Evolutionary conservation across 2,329 filamentous ascomycete genomes (phyloP).

Genomic region (Fusarium camptoceras): DNA sequence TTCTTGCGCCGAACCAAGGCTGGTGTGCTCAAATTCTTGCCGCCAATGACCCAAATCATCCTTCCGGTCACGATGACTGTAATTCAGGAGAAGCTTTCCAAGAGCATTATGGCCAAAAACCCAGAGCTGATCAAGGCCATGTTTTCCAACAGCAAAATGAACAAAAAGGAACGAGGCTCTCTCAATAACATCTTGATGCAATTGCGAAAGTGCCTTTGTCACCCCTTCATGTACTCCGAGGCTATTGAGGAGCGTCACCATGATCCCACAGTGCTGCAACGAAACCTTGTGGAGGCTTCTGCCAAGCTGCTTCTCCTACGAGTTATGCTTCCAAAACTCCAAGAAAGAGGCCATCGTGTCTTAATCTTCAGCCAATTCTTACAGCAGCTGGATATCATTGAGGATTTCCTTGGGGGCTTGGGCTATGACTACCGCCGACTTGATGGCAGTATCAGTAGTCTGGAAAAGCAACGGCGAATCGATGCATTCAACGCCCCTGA

Average conservation of each 20-base stretch:
- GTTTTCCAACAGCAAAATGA: constrained; percentile 76
- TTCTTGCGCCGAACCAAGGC: constrained; percentile 84
- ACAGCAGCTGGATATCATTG: constrained; percentile 86
- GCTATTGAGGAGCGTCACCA: constrained; percentile 86
- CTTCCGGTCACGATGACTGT: constrained; percentile 95
- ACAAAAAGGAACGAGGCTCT: constrained; percentile 78
- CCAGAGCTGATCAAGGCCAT: constrained; percentile 89
- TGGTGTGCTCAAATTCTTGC: constrained; percentile 89
- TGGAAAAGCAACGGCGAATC: constrained; percentile 94
- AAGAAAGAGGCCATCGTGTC: constrained; percentile 87
- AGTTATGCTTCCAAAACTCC: constrained; percentile 86
- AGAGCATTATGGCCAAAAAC: constrained; percentile 91
- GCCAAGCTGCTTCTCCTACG: constrained; percentile 88
- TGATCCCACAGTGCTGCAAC: constrained; percentile 71
- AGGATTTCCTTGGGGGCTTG: constrained; percentile 88
- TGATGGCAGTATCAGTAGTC: constrained; percentile 82
- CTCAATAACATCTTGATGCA: constrained; percentile 97
- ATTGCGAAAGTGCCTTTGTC: constrained; percentile 91
- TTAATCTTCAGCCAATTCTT: constrained; percentile 97
- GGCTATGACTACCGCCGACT: constrained; percentile 81
- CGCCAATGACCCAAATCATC: constrained; percentile 94
- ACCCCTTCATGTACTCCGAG: constrained; percentile 93
- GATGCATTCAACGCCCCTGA: constrained; percentile 90
- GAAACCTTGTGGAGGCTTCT: constrained; percentile 90
- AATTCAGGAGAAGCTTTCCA: constrained; percentile 93